These are phyloP conservation scores for Santalum album DNA, from an alignment of 164 flowering plant genomes.

Conservation along the genomic window DNA sequence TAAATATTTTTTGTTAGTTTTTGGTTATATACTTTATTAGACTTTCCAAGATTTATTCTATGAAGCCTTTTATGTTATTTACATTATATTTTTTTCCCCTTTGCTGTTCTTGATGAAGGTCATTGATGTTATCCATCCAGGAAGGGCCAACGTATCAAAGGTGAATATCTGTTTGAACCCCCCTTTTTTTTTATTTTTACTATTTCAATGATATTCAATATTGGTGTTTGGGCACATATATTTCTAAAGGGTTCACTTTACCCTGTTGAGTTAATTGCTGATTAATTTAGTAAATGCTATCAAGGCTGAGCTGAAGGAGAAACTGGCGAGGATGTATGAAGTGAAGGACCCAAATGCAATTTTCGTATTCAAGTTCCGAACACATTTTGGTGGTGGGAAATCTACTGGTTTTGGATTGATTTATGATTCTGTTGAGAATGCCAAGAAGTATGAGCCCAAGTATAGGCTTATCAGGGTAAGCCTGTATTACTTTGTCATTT, in stretches of 20 bases:
- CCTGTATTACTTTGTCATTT: background rate
- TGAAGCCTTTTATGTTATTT: background rate
- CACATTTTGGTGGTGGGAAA: slow-evolving; percentile 58
- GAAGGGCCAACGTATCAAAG: slow-evolving; percentile 66
- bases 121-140: slow-evolving; percentile 71
- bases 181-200: background rate
- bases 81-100: background rate
- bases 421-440: slow-evolving; percentile 47
- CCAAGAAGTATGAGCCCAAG: slow-evolving; percentile 51
- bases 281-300: background rate
- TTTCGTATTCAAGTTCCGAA: slow-evolving; percentile 52
- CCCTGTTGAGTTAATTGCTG: background rate
- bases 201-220: background rate
- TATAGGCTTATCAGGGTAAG: slow-evolving; percentile 56
- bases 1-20: too few species aligned
- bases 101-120: slow-evolving; percentile 22
- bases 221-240: background rate
- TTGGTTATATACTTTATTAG: too few species aligned
- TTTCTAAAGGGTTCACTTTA: background rate
- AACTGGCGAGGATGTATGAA: slow-evolving; percentile 40
- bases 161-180: slow-evolving; percentile 12
- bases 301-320: slow-evolving; percentile 49
- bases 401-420: slow-evolving; percentile 54
- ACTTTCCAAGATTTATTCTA: too few species aligned
- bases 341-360: slow-evolving; percentile 44